phyloP scores from a whole-genome alignment of 129 eudicot genomes.

The Dittrichia graveolens region DNA sequence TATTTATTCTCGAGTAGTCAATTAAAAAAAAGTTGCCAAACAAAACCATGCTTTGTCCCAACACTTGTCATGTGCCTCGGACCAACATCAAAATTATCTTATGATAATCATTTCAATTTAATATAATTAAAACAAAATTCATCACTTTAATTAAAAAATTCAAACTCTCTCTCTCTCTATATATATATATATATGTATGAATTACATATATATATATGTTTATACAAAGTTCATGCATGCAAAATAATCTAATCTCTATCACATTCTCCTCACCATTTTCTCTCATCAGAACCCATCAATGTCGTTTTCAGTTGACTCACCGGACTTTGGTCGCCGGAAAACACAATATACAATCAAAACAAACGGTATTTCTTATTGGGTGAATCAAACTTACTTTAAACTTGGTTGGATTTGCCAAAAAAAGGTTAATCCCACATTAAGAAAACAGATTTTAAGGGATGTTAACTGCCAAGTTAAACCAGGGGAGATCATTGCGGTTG shows the following conservation, averaged over 20 bases:
- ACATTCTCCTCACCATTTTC: constrained; percentile 1
- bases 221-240: constrained; percentile 15
- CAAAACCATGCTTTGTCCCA: no score
- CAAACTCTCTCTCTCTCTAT: no score
- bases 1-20: no score
- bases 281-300: constrained; percentile 26
- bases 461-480: constrained; percentile 67
- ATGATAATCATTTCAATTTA: no score
- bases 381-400: constrained; percentile 17
- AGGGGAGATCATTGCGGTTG: constrained; percentile 75
- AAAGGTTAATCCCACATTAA: constrained; percentile 16
- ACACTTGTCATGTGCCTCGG: no score
- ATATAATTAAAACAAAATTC: no score
- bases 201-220: not conserved
- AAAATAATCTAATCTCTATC: constrained; percentile 28
- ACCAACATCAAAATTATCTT: no score
- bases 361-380: constrained; percentile 47
- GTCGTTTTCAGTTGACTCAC: constrained; percentile 36
- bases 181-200: no score
- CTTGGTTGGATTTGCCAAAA: constrained; percentile 33
- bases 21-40: no score
- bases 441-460: constrained; percentile 49
- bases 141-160: no score
- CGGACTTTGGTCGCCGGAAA: constrained; percentile 32
- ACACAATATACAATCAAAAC: constrained; percentile 51